A percentile compares a stretch with the other conserved stretches of the same genome.
phyloP scores from a whole-genome alignment of 140 eudicot species.

The Oenanthe javanica region DNA sequence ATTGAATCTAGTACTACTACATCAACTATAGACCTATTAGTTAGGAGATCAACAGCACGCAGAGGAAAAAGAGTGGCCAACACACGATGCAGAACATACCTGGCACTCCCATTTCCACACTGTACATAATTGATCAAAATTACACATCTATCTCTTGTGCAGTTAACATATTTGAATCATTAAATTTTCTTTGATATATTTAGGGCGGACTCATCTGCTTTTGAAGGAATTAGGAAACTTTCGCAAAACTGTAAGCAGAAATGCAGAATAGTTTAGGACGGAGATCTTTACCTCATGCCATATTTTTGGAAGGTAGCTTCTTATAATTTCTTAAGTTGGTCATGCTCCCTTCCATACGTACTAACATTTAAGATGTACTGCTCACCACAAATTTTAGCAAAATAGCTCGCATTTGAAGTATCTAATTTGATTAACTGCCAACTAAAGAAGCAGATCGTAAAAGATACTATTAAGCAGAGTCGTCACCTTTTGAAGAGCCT shows the following conservation, averaged over 20 bases:
- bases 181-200: too few species aligned
- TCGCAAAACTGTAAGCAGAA: background rate
- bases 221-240: too few species aligned
- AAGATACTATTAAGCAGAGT: background rate
- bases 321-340: background rate
- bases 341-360: background rate
- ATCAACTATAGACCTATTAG: too few species aligned
- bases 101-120: slow-evolving; percentile 37
- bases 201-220: too few species aligned
- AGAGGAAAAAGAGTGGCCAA: background rate
- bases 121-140: background rate
- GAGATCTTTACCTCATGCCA: background rate
- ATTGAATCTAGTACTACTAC: too few species aligned
- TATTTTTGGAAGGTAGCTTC: slow-evolving; percentile 3
- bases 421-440: background rate
- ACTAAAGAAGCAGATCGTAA: background rate
- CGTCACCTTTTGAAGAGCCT: slow-evolving; percentile 6
- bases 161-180: too few species aligned
- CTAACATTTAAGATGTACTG: background rate
- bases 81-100: slow-evolving; percentile 17
- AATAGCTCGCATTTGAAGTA: background rate
- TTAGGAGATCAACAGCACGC: background rate
- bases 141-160: too few species aligned
- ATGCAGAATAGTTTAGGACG: background rate
- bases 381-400: background rate